Evolutionary conservation across 2,329 filamentous ascomycete species (phyloP), one percentile per base, ranked within the genome.

Genomic region (Fusarium caatingaense): DNA sequence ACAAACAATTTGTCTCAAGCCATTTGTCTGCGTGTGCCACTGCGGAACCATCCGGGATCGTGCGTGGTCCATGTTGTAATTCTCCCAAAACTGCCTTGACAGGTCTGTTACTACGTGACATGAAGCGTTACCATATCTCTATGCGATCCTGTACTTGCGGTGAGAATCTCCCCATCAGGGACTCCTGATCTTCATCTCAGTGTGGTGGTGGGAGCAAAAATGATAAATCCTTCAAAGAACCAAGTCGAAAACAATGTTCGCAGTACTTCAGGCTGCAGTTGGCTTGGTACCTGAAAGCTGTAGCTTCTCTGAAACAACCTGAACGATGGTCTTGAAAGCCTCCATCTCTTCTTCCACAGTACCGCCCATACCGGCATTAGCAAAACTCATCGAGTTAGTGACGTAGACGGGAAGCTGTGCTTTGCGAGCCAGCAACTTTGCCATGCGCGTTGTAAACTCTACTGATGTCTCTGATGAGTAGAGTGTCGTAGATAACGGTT

Each of bases 311-410:
- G 80, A 68, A 21, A 94, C 87, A 48, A 92, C 88, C 62, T 92
- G 87, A 32, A 94, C 89, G 42, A 97, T 89, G 69, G 86, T 87
- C 75, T 88, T 89, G 74, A 98, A 91, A 0, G 92, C 93, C 76
- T 95, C 93, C 89, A 98, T 94, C 82, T 98, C 95, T 83, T 98
- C 96, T 77, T 98, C 94, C 9, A 95, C 89, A 0, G 89, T 92
- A 21, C 93, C 92, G 12, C 93, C 93, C 74, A 94, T 87, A 3
- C 91, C 92, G 8, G 90, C 87, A 74, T 86, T 89, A 16, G 88
- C 87, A 68, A 98, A 89, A 71, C 91, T 93, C 74, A 97, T 89
- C 34, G 94, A 97, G 77, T 93, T 97, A 23, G 93, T 93, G 20
- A 98, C 93, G 78, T 98, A 98, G n/a, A 93, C 90, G 1, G 94